These are phyloP conservation scores for Sphaerulina vaccinii DNA, from an alignment of 2,329 filamentous ascomycete genomes.

Conservation along the genomic window DNA sequence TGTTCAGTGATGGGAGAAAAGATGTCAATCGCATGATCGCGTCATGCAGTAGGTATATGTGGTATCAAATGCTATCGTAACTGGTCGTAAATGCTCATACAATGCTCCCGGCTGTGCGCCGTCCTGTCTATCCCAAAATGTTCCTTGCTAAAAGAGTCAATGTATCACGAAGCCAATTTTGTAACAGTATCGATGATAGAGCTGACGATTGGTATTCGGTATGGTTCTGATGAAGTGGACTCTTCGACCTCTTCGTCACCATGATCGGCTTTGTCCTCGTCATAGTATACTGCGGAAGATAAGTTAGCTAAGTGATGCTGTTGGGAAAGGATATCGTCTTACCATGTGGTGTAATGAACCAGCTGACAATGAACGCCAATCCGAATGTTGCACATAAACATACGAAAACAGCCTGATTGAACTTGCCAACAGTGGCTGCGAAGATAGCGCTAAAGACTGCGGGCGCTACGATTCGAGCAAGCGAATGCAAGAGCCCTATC, in stretches of 20 bases:
- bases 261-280: conserved; percentile 20
- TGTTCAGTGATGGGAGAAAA: not conserved
- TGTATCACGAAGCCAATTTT: not conserved
- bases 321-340: conserved; percentile 43
- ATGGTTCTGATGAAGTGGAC: not conserved
- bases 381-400: conserved; percentile 67
- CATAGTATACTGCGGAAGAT: conserved; percentile 21
- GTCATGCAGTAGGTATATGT: not conserved
- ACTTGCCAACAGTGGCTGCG: conserved; percentile 72
- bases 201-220: conserved; percentile 14
- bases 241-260: conserved; percentile 13
- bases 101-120: conserved; percentile 10
- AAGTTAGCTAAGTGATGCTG: not conserved
- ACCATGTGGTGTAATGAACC: conserved; percentile 73
- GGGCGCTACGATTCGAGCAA: conserved; percentile 76
- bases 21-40: not conserved
- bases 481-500: conserved; percentile 78
- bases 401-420: conserved; percentile 81
- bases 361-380: conserved; percentile 63
- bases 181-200: conserved; percentile 9
- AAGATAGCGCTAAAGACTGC: conserved; percentile 85
- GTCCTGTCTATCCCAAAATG: not conserved
- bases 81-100: conserved; percentile 3
- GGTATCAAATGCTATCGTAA: not conserved
- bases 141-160: not conserved